Evolutionary conservation across 495 filamentous ascomycete genomes (phyloP), one percentile per base, ranked within the genome.

Genomic region (Talaromyces trachyspermus): DNA sequence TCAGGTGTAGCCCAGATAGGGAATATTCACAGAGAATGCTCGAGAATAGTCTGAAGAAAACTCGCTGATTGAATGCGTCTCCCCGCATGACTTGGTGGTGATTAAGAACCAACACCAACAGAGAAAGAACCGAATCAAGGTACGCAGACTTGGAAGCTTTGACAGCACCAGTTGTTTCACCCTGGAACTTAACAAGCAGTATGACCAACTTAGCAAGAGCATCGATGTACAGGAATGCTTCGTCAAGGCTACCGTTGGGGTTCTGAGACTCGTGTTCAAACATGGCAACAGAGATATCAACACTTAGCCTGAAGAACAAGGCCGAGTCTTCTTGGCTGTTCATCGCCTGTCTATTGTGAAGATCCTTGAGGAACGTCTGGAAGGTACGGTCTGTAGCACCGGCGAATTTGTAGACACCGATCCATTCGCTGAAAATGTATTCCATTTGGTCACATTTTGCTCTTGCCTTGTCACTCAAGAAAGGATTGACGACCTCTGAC

Each of bases 401-500:
- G 8, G 77, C 73, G 40, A 86, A 84, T 62, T 85, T 80, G 69
- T 80, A 89, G 12, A 97, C 75, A 30, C 83, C 79, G 47, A 89
- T 76, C 92, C 92, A 99, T 61, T 97, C 92, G 8, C 84, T 86
- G 60, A 99, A 95, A 33, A 95, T 75, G 57, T 97, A 97, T 55
- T 94, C 85, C 66, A 95, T 79, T 54, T 95, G 90, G 43, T 91
- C 84, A 36, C 79, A 77, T 55, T 80, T 81, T 11, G 72, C 61
- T 46, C 66, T 54, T 18, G 78, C 64, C 43, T 68, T 68, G 43
- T 79, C 75, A 48, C 67, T 74, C 30, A 71, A 58, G 27, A 67
- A 64, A 37, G 65, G 58, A 49, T 70, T 68, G 43, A 71, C 58
- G 30, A 66, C 58, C 42, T 82, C 77, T 1, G 74, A 72, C 6